These are phyloP conservation scores for Leishmania braziliensis DNA, from an alignment of 208 protist species.

Conservation along the genomic window DNA sequence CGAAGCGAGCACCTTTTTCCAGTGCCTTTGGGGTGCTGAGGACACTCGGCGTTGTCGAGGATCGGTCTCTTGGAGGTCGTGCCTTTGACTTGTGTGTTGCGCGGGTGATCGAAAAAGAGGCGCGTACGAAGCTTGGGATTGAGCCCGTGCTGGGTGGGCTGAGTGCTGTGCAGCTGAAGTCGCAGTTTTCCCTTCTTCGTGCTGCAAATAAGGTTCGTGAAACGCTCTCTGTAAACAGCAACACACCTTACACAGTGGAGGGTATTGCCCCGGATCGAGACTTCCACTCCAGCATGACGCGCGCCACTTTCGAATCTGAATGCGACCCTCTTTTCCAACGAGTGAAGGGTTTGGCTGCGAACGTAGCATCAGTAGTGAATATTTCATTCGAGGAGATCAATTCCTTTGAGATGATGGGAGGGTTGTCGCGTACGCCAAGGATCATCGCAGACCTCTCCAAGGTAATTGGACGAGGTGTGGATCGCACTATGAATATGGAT, in stretches of 20 bases:
- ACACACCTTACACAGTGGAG: constrained; percentile 89
- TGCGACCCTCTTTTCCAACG: constrained; percentile 80
- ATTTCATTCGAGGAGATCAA: constrained; percentile 50
- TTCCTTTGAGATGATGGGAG: constrained; percentile 92
- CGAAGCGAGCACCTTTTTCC: constrained; percentile 23
- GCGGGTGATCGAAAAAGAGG: constrained; percentile 83
- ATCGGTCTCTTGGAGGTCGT: constrained; percentile 83
- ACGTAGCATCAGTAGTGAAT: constrained; percentile 44
- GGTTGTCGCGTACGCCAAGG: constrained; percentile 79
- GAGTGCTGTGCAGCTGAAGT: constrained; percentile 59
- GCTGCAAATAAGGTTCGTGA: constrained; percentile 91
- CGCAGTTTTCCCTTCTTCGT: constrained; percentile 90
- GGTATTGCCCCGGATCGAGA: constrained; percentile 85
- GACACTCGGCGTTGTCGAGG: constrained; percentile 71
- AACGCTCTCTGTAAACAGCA: constrained; percentile 90
- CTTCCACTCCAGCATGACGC: constrained; percentile 73
- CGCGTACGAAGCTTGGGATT: constrained; percentile 76
- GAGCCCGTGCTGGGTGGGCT: constrained; percentile 45
- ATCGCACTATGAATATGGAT: constrained; percentile 92
- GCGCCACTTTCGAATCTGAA: constrained; percentile 84
- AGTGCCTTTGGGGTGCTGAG: constrained; percentile 76
- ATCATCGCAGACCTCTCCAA: constrained; percentile 75
- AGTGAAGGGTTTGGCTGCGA: constrained; percentile 51
- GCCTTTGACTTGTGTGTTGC: constrained; percentile 92
- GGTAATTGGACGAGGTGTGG: constrained; percentile 57